Evolutionary conservation across 495 filamentous ascomycete species (phyloP), one percentile per base, ranked within the genome.

Genomic region (Xylaria nigripes): DNA sequence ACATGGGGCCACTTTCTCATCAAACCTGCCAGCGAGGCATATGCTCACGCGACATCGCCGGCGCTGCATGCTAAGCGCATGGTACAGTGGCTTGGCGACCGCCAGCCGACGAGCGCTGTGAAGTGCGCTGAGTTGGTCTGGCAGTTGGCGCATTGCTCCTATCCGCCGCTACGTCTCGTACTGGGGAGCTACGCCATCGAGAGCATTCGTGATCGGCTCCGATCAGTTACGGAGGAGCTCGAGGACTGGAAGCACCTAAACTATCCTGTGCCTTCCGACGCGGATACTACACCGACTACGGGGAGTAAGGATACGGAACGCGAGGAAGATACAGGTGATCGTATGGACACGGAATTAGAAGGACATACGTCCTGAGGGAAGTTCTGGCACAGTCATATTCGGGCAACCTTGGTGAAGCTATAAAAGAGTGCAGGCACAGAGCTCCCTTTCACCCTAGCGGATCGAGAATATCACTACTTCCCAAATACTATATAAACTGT

Each of bases 101-200:
- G 86, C 52, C 90, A 96, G 70, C 93, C 92, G 3, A 92, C 89
- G 8, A 94, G 87, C 60, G 90, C 89, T 9, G 85, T 95, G 45
- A 93, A 93, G 70, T 89, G 89, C 52, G 91, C 91, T n/a, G 88
- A 96, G 75, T 73, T 96, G 56, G 86, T 96, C 7, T 97, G 93
- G 93, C 89, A 97, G 75, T 73, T 97, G 36, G 93, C 84, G 0
- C 93, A 97, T 71, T 97, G 93, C 69, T 81, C 79, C 15, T 94
- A 90, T 63, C 93, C 93, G 45, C 93, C 93, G 0, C 63, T 98
- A 51, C 68, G 93, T 22, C 69, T 98, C 57, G 75, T 96, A 50
- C 65, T 98, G 51, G 93, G 93, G 0, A 90, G 85, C 40, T 96
- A 94, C 71, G 93, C 93, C 0, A 90, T 97, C 29, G 92, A 98